Evolutionary conservation across 75 land plant species (phyloP).

Genomic region (Pinus albicaulis): DNA sequence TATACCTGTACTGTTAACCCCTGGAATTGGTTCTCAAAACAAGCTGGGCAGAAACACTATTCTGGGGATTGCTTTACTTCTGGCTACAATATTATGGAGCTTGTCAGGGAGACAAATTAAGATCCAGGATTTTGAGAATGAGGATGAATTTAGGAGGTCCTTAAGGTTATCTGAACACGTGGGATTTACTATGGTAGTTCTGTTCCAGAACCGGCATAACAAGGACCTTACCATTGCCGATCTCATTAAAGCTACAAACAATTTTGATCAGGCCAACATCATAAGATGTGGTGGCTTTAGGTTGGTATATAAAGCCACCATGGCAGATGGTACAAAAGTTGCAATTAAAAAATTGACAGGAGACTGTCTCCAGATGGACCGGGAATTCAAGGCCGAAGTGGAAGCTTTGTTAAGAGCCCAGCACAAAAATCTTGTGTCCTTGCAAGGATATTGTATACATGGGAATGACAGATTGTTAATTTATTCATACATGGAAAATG

Average conservation of each 20-base stretch:
- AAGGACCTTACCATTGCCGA: conserved; percentile 49
- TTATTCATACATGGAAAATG: conserved; percentile 78
- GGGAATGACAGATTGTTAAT: conserved; percentile 58
- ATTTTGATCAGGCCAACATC: conserved; percentile 69
- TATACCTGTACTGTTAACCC: neutral
- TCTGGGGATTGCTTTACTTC: conserved; percentile 37
- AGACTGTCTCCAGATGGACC: conserved; percentile 70
- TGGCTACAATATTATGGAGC: conserved; percentile 31
- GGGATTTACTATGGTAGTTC: conserved; percentile 31
- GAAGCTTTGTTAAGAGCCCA: conserved; percentile 71
- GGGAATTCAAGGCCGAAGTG: conserved; percentile 71
- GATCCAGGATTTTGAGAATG: conserved; percentile 20
- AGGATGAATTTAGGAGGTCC: conserved; percentile 23
- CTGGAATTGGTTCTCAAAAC: neutral
- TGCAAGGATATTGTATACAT: conserved; percentile 63
- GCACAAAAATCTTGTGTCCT: conserved; percentile 65
- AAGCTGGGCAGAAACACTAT: conserved; percentile 22
- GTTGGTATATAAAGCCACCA: conserved; percentile 56
- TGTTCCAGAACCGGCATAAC: conserved; percentile 37
- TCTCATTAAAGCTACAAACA: conserved; percentile 59
- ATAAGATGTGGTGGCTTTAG: conserved; percentile 80
- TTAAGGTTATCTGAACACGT: conserved; percentile 27
- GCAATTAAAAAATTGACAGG: conserved; percentile 73
- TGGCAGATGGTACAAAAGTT: conserved; percentile 55
- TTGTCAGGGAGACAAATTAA: conserved; percentile 29